Percentiles rank a stretch among this genome's conserved stretches.
Evolutionary conservation across 2,329 filamentous ascomycete genomes (phyloP).

Genomic region (Exophiala spinifera): DNA sequence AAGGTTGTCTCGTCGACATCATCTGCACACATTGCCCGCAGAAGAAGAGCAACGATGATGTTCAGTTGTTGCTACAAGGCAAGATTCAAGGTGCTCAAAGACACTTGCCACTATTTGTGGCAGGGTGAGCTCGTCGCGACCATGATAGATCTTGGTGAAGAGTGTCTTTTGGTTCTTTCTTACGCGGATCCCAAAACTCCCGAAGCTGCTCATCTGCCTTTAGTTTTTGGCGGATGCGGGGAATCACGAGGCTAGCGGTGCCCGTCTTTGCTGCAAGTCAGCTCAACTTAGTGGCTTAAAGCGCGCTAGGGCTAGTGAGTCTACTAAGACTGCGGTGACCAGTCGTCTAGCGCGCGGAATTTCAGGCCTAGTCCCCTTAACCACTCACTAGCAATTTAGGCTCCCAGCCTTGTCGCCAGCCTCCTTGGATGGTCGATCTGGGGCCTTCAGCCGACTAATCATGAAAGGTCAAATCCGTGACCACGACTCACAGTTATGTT

Average conservation of each 20-base stretch:
- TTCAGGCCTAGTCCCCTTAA: not conserved
- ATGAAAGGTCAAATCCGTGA: not conserved
- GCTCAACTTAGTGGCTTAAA: not conserved
- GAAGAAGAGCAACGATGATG: not conserved
- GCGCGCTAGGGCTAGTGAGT: too few relatives aligned
- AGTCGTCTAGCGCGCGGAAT: too few relatives aligned
- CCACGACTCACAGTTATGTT: not conserved
- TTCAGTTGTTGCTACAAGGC: not conserved
- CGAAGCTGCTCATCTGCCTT: not conserved
- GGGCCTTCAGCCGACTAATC: too few relatives aligned
- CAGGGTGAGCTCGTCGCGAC: too few relatives aligned
- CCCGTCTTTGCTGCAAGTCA: too few relatives aligned
- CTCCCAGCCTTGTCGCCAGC: not conserved
- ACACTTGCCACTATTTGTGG: too few relatives aligned
- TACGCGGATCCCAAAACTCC: not conserved
- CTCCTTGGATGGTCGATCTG: not conserved
- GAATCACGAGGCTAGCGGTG: not conserved
- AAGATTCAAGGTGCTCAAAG: too few relatives aligned
- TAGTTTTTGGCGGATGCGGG: constrained; percentile 1
- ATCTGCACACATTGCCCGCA: not conserved
- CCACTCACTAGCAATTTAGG: not conserved
- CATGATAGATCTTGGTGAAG: too few relatives aligned
- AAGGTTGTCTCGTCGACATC: not conserved
- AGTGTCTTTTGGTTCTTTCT: not conserved
- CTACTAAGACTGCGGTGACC: too few relatives aligned